Conservation (phyloP, 2,329 filamentous ascomycete genomes). For the Nemania sp. region DNA sequence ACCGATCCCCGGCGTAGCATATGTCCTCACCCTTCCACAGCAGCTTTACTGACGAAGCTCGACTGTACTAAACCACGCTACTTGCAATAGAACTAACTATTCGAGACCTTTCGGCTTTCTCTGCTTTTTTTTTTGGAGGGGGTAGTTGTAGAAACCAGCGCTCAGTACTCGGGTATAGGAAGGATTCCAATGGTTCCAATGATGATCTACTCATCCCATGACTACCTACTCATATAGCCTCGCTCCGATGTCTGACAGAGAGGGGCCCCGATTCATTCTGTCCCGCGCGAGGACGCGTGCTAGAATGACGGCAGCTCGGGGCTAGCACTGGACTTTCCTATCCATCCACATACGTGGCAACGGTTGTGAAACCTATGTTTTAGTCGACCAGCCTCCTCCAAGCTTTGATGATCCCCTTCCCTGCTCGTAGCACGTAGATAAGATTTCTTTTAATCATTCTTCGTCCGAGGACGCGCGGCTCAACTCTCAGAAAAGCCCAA, state of each 20-base stretch:
- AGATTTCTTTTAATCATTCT: not conserved
- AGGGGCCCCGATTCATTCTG: slow-evolving; percentile 1
- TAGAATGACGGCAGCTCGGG: slow-evolving; percentile 13
- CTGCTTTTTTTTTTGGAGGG: not conserved
- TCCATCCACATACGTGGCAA: slow-evolving; percentile 17
- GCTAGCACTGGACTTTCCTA: not conserved
- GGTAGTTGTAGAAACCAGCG: not conserved
- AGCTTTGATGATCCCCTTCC: slow-evolving; percentile 22
- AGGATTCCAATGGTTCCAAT: not conserved
- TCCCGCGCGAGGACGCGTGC: not conserved
- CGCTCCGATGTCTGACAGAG: not conserved
- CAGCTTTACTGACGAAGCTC: slow-evolving; percentile 8
- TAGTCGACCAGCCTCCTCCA: slow-evolving; percentile 20
- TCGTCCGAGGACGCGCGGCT: slow-evolving; percentile 25
- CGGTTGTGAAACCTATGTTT: slow-evolving; percentile 23
- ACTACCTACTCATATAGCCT: not conserved
- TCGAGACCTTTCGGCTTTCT: not conserved
- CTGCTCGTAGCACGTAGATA: slow-evolving; percentile 1
- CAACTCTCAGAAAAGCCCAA: not conserved
- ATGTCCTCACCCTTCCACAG: slow-evolving; percentile 11
- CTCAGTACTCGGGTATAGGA: not conserved
- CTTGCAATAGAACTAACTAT: not conserved
- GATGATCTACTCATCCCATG: not conserved
- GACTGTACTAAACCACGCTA: slow-evolving; percentile 1
- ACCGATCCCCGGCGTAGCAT: slow-evolving; percentile 16